A percentile compares a stretch with the other conserved stretches of the same genome.
phyloP scores from a whole-genome alignment of 805 yeast genomes.

The Schwanniomyces vanrijiae region DNA sequence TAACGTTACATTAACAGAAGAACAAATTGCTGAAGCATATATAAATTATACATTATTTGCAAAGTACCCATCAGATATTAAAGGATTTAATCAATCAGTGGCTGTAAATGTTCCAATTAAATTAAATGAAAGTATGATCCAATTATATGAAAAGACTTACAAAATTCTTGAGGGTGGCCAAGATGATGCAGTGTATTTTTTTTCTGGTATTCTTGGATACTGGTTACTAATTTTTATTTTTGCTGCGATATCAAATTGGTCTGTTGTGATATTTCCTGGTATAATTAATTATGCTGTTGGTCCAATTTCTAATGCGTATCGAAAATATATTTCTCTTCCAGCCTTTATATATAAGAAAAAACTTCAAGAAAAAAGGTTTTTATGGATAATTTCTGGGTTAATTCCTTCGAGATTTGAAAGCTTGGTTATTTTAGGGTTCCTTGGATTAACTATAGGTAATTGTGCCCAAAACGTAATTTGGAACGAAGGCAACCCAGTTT shows the following conservation, averaged over 20 bases:
- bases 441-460: slow-evolving; percentile 25
- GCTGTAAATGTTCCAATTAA: slow-evolving; percentile 25
- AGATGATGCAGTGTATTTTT: slow-evolving; percentile 45
- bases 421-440: slow-evolving; percentile 29
- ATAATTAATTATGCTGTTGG: slow-evolving; percentile 19
- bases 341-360: slow-evolving; percentile 29
- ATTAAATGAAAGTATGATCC: slow-evolving; percentile 19
- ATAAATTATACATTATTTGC: slow-evolving; percentile 15
- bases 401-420: slow-evolving; percentile 43
- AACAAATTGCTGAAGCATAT: slow-evolving; percentile 20
- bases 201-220: slow-evolving; percentile 26
- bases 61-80: slow-evolving; percentile 6
- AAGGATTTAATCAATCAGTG: slow-evolving; percentile 2
- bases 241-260: slow-evolving; percentile 33
- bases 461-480: slow-evolving; percentile 20
- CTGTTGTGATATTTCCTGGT: slow-evolving; percentile 25
- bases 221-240: slow-evolving; percentile 29
- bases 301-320: slow-evolving; percentile 28
- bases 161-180: slow-evolving; percentile 40
- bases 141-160: slow-evolving; percentile 23
- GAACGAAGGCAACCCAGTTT: slow-evolving; percentile 36
- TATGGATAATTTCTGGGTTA: slow-evolving; percentile 21
- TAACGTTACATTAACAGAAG: slow-evolving; percentile 19
- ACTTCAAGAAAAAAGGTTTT: slow-evolving; percentile 21
- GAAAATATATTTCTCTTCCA: slow-evolving; percentile 38